Conservation (phyloP, 805 yeast genomes). For the Yamadazyma takamatsuzukensis region DNA sequence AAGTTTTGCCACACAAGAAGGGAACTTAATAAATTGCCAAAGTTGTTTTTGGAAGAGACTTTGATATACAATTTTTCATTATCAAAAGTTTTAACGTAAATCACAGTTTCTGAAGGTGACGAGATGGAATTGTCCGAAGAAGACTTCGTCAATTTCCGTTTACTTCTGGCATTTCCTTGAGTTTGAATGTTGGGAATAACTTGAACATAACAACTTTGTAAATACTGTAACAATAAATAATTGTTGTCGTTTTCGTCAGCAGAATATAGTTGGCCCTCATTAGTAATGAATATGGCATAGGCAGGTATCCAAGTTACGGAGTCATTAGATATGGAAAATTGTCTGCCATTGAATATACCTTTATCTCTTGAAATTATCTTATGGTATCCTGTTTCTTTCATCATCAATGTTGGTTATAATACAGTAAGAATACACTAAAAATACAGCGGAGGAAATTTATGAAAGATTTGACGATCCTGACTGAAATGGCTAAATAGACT, state of each 20-base stretch:
- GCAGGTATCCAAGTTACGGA: constrained; percentile 32
- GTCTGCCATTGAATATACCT: constrained; percentile 30
- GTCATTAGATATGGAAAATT: constrained; percentile 36
- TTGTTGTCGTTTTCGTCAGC: constrained; percentile 27
- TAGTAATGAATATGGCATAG: constrained; percentile 25
- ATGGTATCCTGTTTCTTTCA: constrained; percentile 23
- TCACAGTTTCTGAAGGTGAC: constrained; percentile 33
- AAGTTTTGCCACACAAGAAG: constrained; percentile 57
- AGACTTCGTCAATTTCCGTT: constrained; percentile 7
- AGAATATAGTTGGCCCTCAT: constrained; percentile 31
- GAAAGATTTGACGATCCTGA: constrained; percentile 3
- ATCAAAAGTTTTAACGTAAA: constrained; percentile 40
- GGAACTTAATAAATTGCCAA: constrained; percentile 42
- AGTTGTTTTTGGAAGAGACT: constrained; percentile 32
- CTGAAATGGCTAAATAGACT: too few species aligned
- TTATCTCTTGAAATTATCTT: constrained; percentile 28
- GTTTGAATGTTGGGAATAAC: constrained; percentile 23
- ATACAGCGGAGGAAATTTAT: background rate
- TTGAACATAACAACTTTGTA: constrained; percentile 40
- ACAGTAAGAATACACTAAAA: background rate
- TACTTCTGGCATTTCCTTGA: constrained; percentile 2
- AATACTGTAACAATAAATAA: constrained; percentile 27
- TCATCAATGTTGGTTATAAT: constrained; percentile 15
- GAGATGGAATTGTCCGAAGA: constrained; percentile 1
- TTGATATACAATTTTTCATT: constrained; percentile 35